Base-by-base conservation (phyloP, 768 basidiomycete genomes). In the Phylloporus scabripes region DNA sequence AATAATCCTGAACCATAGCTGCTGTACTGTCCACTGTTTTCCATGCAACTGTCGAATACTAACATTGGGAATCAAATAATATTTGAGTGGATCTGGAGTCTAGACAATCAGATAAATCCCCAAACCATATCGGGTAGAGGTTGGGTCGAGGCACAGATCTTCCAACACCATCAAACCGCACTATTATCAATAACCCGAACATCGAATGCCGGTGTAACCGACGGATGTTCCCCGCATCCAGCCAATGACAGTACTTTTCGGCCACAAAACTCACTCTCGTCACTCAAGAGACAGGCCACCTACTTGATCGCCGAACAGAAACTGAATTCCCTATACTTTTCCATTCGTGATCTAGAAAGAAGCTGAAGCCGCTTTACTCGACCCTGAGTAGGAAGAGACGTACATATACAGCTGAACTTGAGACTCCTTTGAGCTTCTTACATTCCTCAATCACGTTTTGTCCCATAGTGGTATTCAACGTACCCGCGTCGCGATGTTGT, bases 361-460 rank as follows among this genome's bases (percentile, higher is more conserved):
- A 8, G 17, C 38, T 34, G 14, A 7, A 7, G 44, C 15, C 8
- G 6, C 20, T 26, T 28, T 23, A 14, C 15, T 26, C 3, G 39
- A 11, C 28, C 28, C 28, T 9, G 1, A 8, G 7, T 15, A 0
- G 18, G 5, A 45, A 41, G 21, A 26, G 23, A 58, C 61, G 17
- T 50, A 63, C 60, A 18, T 61, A 45, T 52, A 49, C 32, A n/a
- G 69, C 48, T 12, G 69, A 42, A 73, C 63, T 57, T 66, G 73
- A 45, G 65, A 66, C 20, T 12, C 75, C 74, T 53, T 79, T 83
- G 45, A 82, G 70, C 57, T 81, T 83, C 64, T 73, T 80, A 60
- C 85, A 88, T 60, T 87, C 83, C 33, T 72, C 72, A 24, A 78
- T 66, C 1, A 77, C 75, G 60, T 84, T 86, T 40, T 65, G 65